These are phyloP conservation scores for Pichia sp. DNA, from an alignment of 1,139 yeast genomes.

Conservation along the genomic window DNA sequence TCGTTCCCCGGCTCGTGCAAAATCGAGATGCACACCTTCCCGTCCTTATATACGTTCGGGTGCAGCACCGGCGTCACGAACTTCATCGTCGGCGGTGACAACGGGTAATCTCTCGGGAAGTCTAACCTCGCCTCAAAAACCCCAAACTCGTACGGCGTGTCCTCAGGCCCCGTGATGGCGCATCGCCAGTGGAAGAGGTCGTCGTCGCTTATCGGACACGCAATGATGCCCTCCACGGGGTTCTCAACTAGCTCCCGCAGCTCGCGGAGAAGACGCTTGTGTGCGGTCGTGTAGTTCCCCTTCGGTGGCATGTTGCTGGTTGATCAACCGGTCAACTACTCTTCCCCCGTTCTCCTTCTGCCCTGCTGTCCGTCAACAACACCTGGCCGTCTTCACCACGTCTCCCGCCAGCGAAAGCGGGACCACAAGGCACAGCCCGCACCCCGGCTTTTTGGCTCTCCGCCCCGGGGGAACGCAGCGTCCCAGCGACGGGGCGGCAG, in stretches of 20 bases:
- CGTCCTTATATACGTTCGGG: conserved; percentile 91
- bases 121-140: conserved; percentile 76
- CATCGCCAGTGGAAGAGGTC: conserved; percentile 90
- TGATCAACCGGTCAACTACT: too few species aligned
- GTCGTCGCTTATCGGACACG: conserved; percentile 83
- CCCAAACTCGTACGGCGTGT: conserved; percentile 90
- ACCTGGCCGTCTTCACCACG: too few species aligned
- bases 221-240: conserved; percentile 92
- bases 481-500: too few species aligned
- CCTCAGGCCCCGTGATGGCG: conserved; percentile 87
- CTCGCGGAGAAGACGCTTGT: conserved; percentile 79
- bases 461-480: too few species aligned
- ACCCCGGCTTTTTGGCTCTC: too few species aligned
- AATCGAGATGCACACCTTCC: conserved; percentile 92
- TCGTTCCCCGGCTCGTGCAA: conserved; percentile 96
- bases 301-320: conserved; percentile 24
- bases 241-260: conserved; percentile 80
- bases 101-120: conserved; percentile 90
- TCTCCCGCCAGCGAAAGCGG: too few species aligned
- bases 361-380: too few species aligned
- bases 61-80: conserved; percentile 85
- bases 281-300: conserved; percentile 55
- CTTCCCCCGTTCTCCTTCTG: too few species aligned
- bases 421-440: too few species aligned
- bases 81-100: conserved; percentile 81